Evolutionary conservation across 2,329 filamentous ascomycete genomes (phyloP), one percentile per base, ranked within the genome.

Genomic region (Decorospora gaudefroyi): DNA sequence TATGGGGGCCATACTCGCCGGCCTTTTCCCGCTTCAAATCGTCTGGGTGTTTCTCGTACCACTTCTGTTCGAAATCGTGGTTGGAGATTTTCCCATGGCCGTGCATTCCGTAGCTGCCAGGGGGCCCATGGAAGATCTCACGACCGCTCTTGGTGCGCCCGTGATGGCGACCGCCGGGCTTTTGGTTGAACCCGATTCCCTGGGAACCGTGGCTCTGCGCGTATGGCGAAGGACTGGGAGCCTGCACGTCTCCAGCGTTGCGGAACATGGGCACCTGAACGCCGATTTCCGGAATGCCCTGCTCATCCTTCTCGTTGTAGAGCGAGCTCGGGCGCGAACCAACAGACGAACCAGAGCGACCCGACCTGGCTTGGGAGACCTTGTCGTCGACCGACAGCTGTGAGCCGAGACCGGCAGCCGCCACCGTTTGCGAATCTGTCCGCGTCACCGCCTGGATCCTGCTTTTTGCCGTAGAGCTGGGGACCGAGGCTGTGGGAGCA

Each of bases 191-290:
- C 22, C 77, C 78, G 60, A 79, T 70, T 26, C 75, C 75, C 23
- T 51, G 51, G 4, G 72, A 59, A 27, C 68, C 51, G 67, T 68
- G 64, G 33, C 69, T 62, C 37, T 69, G 57, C 17, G 65, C 62
- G 46, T 72, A 75, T 6, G 85, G 86, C 2, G 84, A 81, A 1
- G 91, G 90, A 2, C 91, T 93, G 2, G 93, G 93, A 10, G 93
- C 93, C 74, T 99, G 93, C 7, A 97, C 93, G 67, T 97, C 92
- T 50, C 93, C 93, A 29, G 93, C 88, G 67, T 93, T 83, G 39
- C 86, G 87, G 66, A 93, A 87, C 88, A 99, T 93, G 35, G 93
- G 93, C 26, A 99, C 92, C 64, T 91, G 87, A 62, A 88, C 83
- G 33, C 92, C 92, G 57, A 96, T 93, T 66, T 95, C 88, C 2